Conservation (phyloP, 805 yeast species). For the Candida dajiaensis region DNA sequence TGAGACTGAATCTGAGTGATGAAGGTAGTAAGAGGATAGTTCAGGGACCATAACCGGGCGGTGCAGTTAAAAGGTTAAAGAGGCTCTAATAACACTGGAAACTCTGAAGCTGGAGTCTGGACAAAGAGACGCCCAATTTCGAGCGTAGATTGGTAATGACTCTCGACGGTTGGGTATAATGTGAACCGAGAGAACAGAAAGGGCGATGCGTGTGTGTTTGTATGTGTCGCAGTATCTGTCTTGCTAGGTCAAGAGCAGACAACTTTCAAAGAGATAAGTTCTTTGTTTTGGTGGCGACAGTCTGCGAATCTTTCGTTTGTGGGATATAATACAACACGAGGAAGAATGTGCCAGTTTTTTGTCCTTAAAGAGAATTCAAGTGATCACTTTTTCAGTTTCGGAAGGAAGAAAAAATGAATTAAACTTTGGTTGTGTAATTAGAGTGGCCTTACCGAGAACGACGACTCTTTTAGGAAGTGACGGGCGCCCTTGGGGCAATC, state of each 20-base stretch:
- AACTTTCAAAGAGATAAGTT: too few species aligned
- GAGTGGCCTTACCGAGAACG: neutral
- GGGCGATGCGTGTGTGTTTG: neutral
- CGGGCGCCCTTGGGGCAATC: neutral
- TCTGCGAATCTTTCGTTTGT: neutral
- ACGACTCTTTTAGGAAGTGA: neutral
- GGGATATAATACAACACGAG: neutral
- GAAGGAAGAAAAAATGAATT: neutral
- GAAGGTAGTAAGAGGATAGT: neutral
- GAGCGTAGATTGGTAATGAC: neutral
- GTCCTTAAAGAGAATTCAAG: neutral
- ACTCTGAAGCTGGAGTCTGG: too few species aligned
- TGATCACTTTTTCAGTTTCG: neutral
- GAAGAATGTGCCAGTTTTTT: neutral
- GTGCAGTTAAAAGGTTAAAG: too few species aligned
- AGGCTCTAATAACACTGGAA: too few species aligned
- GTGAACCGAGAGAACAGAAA: neutral
- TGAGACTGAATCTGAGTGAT: neutral
- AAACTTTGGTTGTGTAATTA: too few species aligned
- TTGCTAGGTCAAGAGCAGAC: too few species aligned
- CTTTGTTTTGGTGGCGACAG: neutral
- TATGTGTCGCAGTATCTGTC: too few species aligned
- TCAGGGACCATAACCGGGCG: neutral
- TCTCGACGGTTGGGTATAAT: neutral
- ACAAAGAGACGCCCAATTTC: neutral